Evolutionary conservation across 495 filamentous ascomycete genomes (phyloP).

Genomic region (Daldinia grandis): DNA sequence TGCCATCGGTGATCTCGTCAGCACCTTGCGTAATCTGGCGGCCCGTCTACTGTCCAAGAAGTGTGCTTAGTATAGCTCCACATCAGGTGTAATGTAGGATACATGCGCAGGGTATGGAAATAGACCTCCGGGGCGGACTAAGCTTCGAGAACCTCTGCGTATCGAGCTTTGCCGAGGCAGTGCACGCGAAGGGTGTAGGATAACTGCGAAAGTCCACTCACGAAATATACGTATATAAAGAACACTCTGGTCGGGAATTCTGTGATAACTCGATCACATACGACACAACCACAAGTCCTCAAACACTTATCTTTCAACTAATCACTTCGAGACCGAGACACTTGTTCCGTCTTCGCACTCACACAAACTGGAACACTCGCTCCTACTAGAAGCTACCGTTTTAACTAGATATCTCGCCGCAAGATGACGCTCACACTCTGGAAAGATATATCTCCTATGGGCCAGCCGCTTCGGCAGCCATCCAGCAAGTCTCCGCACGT

Average conservation of each 20-base stretch:
- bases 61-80: neutral
- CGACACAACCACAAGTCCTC: neutral
- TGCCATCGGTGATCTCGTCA: slow-evolving; percentile 5
- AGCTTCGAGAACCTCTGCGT: neutral
- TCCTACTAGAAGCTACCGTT: neutral
- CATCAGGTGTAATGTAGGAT: neutral
- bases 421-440: slow-evolving; percentile 45
- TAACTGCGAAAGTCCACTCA: neutral
- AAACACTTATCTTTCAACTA: neutral
- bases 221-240: neutral
- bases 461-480: slow-evolving; percentile 40
- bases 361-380: neutral
- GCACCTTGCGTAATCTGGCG: slow-evolving; percentile 23
- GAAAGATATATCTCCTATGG: slow-evolving; percentile 45
- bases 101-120: neutral
- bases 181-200: neutral
- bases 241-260: neutral
- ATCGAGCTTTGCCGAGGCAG: neutral
- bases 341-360: neutral
- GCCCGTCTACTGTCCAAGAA: slow-evolving; percentile 6
- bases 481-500: slow-evolving; percentile 46
- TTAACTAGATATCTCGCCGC: neutral
- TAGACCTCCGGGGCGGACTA: slow-evolving; percentile 2
- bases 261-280: neutral
- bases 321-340: neutral